Evolutionary conservation across 495 filamentous ascomycete genomes (phyloP), one percentile per base, ranked within the genome.

Genomic region (Schizothecium vesticola): DNA sequence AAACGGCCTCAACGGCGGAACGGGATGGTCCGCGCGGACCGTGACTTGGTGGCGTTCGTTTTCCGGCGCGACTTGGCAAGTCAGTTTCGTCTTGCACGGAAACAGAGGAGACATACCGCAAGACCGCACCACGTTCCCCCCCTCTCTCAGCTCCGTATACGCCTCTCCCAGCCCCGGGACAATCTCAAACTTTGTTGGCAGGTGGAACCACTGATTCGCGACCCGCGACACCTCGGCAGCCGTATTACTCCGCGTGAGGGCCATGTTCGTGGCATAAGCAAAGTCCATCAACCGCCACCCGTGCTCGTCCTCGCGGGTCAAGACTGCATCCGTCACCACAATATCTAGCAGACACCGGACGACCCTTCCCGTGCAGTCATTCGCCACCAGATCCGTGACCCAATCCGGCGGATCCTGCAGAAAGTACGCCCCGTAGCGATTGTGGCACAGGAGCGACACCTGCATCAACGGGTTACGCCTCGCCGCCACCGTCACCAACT

Each of bases 211-310:
- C 36, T 64, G 61, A 16, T 25, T 22, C n/a, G 61, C 29, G 11
- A 26, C 16, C 12, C 61, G 43, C 6, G 23, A 19, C n/a, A 65
- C 29, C n/a, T 65, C 63, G 9, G 13, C 43, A 55, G 58, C 63
- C n/a, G 63, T 28, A 26, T 65, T 65, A 0, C 7, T 31, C 22
- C 24, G 19, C 1, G 51, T 13, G 3, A 31, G 51, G 13, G 19
- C 12, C 25, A 22, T 29, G n/a, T 65, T 55, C 23, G 55, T 65
- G 11, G 25, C 63, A 58, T 65, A 57, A 3, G 51, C 63, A 31
- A 65, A 65, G 51, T 65, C 63, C 43, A 58, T 65, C 63, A 65
- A 36, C 12, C 9, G n/a, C 63, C 55, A 65, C 16, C 63, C 63
- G 63, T 65, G 63, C 13, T 65, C 63, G 19, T 56, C 55, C 8